Conservation (phyloP, 345 rosid species). For the Eucalyptus regnans region DNA sequence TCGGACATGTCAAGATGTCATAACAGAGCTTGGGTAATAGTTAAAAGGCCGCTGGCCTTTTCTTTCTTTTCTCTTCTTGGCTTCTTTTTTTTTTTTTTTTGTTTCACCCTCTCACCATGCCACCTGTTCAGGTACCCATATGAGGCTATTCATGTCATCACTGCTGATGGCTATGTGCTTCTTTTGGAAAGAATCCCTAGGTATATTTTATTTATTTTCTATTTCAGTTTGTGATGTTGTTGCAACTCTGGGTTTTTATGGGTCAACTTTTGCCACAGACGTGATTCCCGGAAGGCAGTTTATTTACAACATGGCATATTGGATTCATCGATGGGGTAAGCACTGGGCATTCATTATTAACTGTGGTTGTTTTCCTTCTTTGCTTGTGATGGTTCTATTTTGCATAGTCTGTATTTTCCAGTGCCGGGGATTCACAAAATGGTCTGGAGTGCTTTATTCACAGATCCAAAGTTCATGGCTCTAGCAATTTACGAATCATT, state of each 20-base stretch:
- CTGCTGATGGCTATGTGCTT: constrained; percentile 92
- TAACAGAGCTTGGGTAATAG: constrained; percentile 86
- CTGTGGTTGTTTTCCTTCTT: neutral
- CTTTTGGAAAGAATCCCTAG: constrained; percentile 95
- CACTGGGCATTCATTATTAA: neutral
- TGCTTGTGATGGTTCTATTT: neutral
- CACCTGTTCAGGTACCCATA: constrained; percentile 64
- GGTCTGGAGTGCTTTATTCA: neutral
- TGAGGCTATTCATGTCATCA: constrained; percentile 83
- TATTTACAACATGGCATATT: constrained; percentile 87
- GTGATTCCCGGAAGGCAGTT: constrained; percentile 84
- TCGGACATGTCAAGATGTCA: constrained; percentile 90
- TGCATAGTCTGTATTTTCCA: neutral
- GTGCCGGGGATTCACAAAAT: neutral
- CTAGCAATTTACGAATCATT: neutral
- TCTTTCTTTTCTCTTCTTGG: neutral
- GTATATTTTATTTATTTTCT: constrained; percentile 11
- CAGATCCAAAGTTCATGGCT: neutral
- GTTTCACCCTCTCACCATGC: neutral
- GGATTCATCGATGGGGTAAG: constrained; percentile 98
- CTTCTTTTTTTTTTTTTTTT: neutral
- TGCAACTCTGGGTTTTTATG: constrained; percentile 4
- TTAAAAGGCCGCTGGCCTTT: neutral
- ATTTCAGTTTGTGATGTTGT: neutral
- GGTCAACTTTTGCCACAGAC: constrained; percentile 26